Base-by-base conservation (phyloP, 345 rosid species). In the Populus pruinosa region DNA sequence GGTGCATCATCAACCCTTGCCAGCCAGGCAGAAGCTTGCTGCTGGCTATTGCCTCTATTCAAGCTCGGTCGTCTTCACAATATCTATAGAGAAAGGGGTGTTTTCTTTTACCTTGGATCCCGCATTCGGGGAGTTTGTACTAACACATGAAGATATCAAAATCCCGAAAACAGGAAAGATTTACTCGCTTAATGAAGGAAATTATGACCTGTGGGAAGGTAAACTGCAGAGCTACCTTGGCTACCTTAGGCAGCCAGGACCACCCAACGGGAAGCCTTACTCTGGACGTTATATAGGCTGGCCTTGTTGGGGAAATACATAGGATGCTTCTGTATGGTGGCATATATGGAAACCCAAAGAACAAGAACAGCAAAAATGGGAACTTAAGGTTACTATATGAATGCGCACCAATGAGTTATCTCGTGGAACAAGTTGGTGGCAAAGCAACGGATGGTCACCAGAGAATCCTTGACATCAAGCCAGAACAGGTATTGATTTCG, bases 381-480 rank as follows among this genome's bases (percentile, higher is more conserved):
- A 85, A 85, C 49, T 49, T 82, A 38, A 80, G 84, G 82, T 80
- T 85, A 8, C 50, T 85, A 76, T 80, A 85, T 9, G 82, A 85
- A 75, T 85, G 87, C 70, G 84, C 87, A 16, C 84, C 87, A 13
- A 80, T 82, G 86, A 82, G 87, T 80, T 80, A 74, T 47, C 69
- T 85, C 9, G 76, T 85, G 2, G 87, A 85, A 59, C 87, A 85
- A 78, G 84, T 86, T 1, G 84, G 86, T n/a, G 87, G 87, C 5
- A 77, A 77, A 67, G 88, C 86, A 61, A 83, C 76, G 4, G 86
- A 83, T 72, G 86, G 86, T 18, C 65, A 44, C 56, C 85, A 73
- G 70, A 81, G 86, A 66, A 85, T 81, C 41, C 90, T 87, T 11
- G 88, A 87, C 72, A 75, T 85, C 76, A 76, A 79, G 76, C 90